These are phyloP conservation scores for Fusarium luffae DNA, from an alignment of 2,329 filamentous ascomycete genomes.

Conservation along the genomic window DNA sequence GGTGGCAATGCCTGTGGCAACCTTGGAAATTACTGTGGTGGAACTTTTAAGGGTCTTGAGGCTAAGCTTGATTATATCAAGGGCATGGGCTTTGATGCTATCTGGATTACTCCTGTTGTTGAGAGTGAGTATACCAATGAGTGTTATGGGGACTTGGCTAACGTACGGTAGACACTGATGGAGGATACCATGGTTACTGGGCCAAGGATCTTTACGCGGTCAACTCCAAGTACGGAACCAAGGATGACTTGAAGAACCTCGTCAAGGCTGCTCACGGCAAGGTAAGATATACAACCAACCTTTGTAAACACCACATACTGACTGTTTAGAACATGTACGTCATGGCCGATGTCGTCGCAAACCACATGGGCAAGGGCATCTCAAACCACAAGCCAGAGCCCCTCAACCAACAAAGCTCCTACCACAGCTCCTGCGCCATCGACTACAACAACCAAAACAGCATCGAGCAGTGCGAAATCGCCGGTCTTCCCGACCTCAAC, in stretches of 20 bases:
- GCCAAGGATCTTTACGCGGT: slow-evolving; percentile 27
- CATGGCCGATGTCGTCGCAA: slow-evolving; percentile 71
- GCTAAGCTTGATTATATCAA: slow-evolving; percentile 72
- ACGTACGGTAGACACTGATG: slow-evolving; percentile 5
- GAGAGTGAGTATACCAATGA: slow-evolving; percentile 47
- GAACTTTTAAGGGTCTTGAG: slow-evolving; percentile 68
- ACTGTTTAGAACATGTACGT: slow-evolving; percentile 56
- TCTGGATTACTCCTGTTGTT: slow-evolving; percentile 70
- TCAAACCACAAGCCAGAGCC: slow-evolving; percentile 54
- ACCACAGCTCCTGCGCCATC: slow-evolving; percentile 20
- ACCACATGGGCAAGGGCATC: slow-evolving; percentile 66
- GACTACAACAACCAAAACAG: slow-evolving; percentile 32
- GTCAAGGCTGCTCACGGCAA: slow-evolving; percentile 31
- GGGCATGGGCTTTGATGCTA: slow-evolving; percentile 68
- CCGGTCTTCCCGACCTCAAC: slow-evolving; percentile 67
- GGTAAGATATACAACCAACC: not conserved
- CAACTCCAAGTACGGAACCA: slow-evolving; percentile 28
- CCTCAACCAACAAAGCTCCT: slow-evolving; percentile 56
- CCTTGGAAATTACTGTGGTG: slow-evolving; percentile 67
- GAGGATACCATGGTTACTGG: slow-evolving; percentile 40
- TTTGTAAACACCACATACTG: not conserved
- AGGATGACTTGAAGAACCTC: slow-evolving; percentile 25
- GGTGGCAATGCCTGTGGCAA: slow-evolving; percentile 57
- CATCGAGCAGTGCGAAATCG: slow-evolving; percentile 26
- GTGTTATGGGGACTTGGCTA: rapidly evolving